Conservation (phyloP, 495 filamentous ascomycete species). For the Patellaria atrata region DNA sequence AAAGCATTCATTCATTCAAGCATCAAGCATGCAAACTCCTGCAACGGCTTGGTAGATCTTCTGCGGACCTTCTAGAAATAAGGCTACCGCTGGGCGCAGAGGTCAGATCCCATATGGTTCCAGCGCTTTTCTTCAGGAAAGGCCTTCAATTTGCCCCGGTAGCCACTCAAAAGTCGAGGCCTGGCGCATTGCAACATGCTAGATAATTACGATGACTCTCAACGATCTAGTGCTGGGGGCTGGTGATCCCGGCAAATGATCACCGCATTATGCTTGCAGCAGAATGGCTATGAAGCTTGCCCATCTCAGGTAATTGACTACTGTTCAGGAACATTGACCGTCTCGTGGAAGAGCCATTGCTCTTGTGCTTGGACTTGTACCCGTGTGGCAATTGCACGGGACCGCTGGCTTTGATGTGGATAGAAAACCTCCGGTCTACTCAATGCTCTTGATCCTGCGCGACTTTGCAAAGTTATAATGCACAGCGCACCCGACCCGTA, state of each 20-base stretch:
- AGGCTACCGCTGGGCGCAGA: slow-evolving; percentile 12
- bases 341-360: slow-evolving; percentile 21
- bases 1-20: too few relatives aligned
- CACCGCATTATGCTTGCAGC: slow-evolving; percentile 27
- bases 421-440: slow-evolving; percentile 14
- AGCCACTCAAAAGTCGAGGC: slow-evolving; percentile 21
- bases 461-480: slow-evolving; percentile 22
- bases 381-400: slow-evolving; percentile 25
- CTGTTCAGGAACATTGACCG: slow-evolving; percentile 25
- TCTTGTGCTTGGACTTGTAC: slow-evolving; percentile 19
- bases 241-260: slow-evolving; percentile 20
- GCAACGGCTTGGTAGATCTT: slow-evolving; percentile 22
- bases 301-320: slow-evolving; percentile 22
- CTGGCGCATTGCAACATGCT: slow-evolving; percentile 17
- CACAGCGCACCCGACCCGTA: slow-evolving; percentile 16
- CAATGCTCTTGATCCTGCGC: slow-evolving; percentile 21
- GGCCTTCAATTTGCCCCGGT: slow-evolving; percentile 18
- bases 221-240: slow-evolving; percentile 19
- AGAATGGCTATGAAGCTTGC: slow-evolving; percentile 25
- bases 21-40: slow-evolving; percentile 18
- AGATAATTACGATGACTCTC: slow-evolving; percentile 21
- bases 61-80: slow-evolving; percentile 21
- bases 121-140: slow-evolving; percentile 6
- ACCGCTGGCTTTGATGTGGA: slow-evolving; percentile 18
- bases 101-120: neutral